Conservation (phyloP, 805 yeast species). For the Ogataea nonfermentans region DNA sequence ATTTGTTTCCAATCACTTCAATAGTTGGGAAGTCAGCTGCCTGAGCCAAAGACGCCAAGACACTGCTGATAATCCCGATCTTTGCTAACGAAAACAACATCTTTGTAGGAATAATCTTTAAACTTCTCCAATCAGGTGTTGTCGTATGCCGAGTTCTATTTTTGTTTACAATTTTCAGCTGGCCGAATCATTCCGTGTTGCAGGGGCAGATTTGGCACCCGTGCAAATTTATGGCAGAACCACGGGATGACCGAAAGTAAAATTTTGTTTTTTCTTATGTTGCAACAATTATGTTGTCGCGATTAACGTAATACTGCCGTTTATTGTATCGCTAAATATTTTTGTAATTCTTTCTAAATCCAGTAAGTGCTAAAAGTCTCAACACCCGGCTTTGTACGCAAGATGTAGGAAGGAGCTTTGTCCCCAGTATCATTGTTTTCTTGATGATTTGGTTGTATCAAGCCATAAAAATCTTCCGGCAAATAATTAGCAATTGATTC, state of each 20-base stretch:
- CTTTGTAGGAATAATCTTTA: constrained; percentile 23
- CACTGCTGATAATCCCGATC: constrained; percentile 27
- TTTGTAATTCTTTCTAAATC: constrained; percentile 19
- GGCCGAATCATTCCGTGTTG: background rate
- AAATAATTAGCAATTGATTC: constrained; percentile 17
- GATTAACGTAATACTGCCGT: background rate
- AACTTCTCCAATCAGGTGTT: background rate
- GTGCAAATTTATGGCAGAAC: constrained; percentile 2
- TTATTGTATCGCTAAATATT: background rate
- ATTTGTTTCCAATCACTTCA: constrained; percentile 74
- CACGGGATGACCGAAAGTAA: constrained; percentile 2
- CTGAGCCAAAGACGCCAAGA: constrained; percentile 20
- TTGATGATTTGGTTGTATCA: constrained; percentile 60
- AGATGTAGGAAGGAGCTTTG: constrained; percentile 47
- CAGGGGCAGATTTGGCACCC: constrained; percentile 1
- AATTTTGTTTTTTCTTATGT: too few relatives aligned
- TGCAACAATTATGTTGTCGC: constrained; percentile 2
- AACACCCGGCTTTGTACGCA: constrained; percentile 29
- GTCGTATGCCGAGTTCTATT: constrained; percentile 1
- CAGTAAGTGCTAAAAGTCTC: constrained; percentile 26
- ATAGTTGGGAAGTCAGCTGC: constrained; percentile 58
- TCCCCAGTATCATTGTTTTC: constrained; percentile 66
- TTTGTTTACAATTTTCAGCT: constrained; percentile 6
- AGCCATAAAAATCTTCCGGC: constrained; percentile 31
- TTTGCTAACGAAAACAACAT: constrained; percentile 36